Evolutionary conservation across 257 asterid genomes (phyloP).

Genomic region (Apocynum venetum): DNA sequence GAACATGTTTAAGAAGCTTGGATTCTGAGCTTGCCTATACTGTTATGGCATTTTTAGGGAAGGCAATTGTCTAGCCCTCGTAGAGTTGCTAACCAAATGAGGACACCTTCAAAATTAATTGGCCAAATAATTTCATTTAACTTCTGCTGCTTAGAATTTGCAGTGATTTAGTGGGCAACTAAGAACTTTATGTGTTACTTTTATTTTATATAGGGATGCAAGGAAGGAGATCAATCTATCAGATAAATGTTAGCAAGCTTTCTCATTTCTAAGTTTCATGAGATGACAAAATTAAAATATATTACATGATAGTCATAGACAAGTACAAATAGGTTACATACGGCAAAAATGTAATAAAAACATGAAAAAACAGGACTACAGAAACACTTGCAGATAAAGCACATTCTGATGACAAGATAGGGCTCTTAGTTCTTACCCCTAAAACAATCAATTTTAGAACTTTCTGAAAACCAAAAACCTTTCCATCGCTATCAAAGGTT

Average conservation of each 20-base stretch:
- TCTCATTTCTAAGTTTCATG: not conserved
- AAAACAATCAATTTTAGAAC: slow-evolving; percentile 80
- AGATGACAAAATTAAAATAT: not conserved
- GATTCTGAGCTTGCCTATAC: not conserved
- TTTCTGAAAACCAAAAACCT: slow-evolving; percentile 73
- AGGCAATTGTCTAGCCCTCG: not conserved
- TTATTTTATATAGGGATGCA: not conserved
- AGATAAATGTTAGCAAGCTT: not conserved
- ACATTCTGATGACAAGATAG: slow-evolving; percentile 6
- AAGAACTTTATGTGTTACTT: not conserved
- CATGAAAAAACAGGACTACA: not conserved
- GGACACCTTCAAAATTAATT: not conserved
- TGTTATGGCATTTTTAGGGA: not conserved
- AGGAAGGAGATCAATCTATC: not conserved
- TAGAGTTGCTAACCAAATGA: not conserved
- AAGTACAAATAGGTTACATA: not conserved
- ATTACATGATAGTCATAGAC: not conserved
- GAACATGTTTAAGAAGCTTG: not conserved
- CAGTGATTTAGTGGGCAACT: not conserved
- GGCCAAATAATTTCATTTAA: not conserved
- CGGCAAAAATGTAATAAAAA: not conserved
- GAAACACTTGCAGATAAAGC: slow-evolving; percentile 1
- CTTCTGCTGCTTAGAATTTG: not conserved
- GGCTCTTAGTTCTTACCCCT: slow-evolving; percentile 53
- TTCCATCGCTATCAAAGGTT: slow-evolving; percentile 81